phyloP scores from a whole-genome alignment of 345 rosid genomes.

The Gossypium bickii region DNA sequence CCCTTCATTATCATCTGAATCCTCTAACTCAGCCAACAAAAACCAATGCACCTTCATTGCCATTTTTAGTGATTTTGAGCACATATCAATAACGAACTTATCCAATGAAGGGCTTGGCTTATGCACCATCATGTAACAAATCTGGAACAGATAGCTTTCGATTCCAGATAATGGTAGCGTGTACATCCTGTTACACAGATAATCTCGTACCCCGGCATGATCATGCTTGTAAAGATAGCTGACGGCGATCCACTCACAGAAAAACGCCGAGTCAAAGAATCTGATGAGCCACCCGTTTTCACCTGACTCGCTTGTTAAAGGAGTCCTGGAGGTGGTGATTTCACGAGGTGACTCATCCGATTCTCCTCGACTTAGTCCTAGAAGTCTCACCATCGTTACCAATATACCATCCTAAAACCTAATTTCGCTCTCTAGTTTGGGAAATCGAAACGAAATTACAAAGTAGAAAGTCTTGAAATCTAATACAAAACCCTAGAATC shows the following conservation, averaged over 20 bases:
- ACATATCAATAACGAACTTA: slow-evolving; percentile 88
- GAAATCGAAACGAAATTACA: slow-evolving; percentile 19
- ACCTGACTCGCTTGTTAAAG: slow-evolving; percentile 65
- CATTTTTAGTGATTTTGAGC: slow-evolving; percentile 77
- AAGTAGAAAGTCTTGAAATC: not conserved
- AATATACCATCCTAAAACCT: slow-evolving; percentile 58
- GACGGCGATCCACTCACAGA: slow-evolving; percentile 99
- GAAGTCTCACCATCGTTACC: slow-evolving; percentile 76
- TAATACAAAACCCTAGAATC: not conserved
- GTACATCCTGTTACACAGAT: slow-evolving; percentile 97
- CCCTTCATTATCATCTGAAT: slow-evolving; percentile 93
- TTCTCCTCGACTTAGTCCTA: slow-evolving; percentile 73
- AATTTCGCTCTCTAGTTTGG: slow-evolving; percentile 70
- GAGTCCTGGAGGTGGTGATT: slow-evolving; percentile 61
- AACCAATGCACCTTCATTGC: slow-evolving; percentile 99
- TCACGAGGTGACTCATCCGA: slow-evolving; percentile 83
- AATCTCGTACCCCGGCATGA: slow-evolving; percentile 89
- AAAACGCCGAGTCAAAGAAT: slow-evolving; percentile 95
- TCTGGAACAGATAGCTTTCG: slow-evolving; percentile 93
- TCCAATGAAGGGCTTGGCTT: slow-evolving; percentile 98
- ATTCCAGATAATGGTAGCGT: slow-evolving; percentile 83
- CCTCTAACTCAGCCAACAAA: slow-evolving; percentile 94
- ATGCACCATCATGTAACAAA: slow-evolving; percentile 91
- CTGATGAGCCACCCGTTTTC: slow-evolving; percentile 98
- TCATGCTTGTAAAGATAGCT: slow-evolving; percentile 98